These are phyloP conservation scores for Zanthoxylum bungeanum DNA, from an alignment of 345 rosid genomes.

Conservation along the genomic window DNA sequence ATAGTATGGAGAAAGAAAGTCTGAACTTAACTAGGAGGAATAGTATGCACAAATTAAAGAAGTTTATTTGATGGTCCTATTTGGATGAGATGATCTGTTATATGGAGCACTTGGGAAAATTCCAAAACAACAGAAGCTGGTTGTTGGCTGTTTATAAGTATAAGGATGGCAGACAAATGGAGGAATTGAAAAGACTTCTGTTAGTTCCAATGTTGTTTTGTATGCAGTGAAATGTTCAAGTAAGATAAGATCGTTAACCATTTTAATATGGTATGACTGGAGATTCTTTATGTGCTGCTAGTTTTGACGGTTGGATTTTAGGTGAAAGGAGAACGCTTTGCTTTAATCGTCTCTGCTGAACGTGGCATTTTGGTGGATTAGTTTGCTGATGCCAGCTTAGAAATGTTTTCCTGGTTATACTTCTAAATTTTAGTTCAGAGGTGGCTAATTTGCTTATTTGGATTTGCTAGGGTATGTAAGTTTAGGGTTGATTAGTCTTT, in stretches of 20 bases:
- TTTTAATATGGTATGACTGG: neutral
- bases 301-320: neutral
- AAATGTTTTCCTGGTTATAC: neutral
- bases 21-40: too few relatives aligned
- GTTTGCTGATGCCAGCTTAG: conserved; percentile 9
- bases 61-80: neutral
- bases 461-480: neutral
- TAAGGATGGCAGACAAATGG: too few relatives aligned
- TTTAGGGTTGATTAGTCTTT: too few relatives aligned
- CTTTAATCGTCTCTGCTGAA: neutral
- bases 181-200: too few relatives aligned
- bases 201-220: neutral
- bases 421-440: neutral
- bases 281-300: neutral
- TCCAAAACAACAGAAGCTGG: neutral
- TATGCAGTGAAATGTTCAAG: neutral
- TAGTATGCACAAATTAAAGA: neutral
- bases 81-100: neutral
- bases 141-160: neutral
- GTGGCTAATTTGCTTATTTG: neutral
- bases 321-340: neutral
- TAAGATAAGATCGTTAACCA: conserved; percentile 1
- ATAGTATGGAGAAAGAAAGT: too few relatives aligned
- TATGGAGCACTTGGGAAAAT: neutral
- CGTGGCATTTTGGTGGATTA: conserved; percentile 1